Conservation (phyloP, 1,284 basidiomycete genomes). For the Cronartium quercuum region DNA sequence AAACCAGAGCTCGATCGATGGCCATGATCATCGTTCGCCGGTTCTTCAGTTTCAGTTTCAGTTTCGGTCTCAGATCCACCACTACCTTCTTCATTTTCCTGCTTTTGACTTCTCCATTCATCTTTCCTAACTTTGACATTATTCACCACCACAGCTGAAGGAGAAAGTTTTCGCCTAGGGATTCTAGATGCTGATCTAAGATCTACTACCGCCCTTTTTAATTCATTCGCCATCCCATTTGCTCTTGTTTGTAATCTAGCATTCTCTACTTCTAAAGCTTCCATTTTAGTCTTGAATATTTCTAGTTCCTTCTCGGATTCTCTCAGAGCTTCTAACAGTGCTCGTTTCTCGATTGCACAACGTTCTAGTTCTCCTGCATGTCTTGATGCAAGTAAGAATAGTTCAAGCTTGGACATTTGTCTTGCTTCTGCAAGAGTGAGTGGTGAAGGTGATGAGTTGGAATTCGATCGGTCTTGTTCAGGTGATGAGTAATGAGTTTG, state of each 20-base stretch:
- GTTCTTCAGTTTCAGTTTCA: too few species aligned
- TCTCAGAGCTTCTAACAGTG: background rate
- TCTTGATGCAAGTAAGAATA: background rate
- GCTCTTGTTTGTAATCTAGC: slow-evolving; percentile 14
- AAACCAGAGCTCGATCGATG: too few species aligned
- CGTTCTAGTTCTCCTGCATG: background rate
- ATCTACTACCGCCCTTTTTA: slow-evolving; percentile 31
- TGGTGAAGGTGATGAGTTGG: background rate
- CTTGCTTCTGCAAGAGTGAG: background rate
- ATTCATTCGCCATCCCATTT: slow-evolving; percentile 26
- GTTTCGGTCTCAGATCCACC: too few species aligned
- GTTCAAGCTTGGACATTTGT: background rate
- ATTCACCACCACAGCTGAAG: too few species aligned
- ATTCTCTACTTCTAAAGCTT: slow-evolving; percentile 16
- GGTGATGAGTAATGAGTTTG: background rate
- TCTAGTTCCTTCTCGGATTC: background rate
- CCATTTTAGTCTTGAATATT: background rate
- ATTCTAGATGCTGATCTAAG: background rate
- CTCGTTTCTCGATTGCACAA: background rate
- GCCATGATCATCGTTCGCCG: too few species aligned
- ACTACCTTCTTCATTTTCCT: background rate
- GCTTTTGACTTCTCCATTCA: background rate
- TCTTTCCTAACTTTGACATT: too few species aligned
- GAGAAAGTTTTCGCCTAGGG: background rate
- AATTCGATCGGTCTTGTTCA: background rate